Percentiles rank a stretch among this genome's conserved stretches.
phyloP scores from a whole-genome alignment of 2,329 filamentous ascomycete genomes.

The Aspergillus awamori region DNA sequence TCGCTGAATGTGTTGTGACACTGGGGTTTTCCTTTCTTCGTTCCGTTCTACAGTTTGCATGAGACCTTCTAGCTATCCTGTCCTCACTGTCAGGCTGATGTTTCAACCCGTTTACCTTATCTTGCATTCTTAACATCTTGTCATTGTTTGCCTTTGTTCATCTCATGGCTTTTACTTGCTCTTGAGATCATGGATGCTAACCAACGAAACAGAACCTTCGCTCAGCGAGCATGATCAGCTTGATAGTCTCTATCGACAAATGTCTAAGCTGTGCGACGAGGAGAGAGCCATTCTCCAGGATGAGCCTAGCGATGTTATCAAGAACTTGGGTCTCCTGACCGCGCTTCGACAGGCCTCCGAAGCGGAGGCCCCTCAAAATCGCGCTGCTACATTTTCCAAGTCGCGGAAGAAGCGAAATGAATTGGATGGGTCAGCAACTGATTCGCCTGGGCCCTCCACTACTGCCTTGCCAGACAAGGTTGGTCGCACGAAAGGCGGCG shows the following conservation, averaged over 20 bases:
- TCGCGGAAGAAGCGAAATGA: slow-evolving; percentile 52
- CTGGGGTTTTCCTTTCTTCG: neutral
- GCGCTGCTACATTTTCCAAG: slow-evolving; percentile 44
- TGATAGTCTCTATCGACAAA: slow-evolving; percentile 50
- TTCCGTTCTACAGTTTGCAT: neutral
- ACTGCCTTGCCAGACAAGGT: slow-evolving; percentile 44
- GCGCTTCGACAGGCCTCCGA: slow-evolving; percentile 53
- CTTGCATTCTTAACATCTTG: too few relatives aligned
- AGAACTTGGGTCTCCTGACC: slow-evolving; percentile 52
- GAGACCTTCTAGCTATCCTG: neutral
- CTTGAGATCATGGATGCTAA: slow-evolving; percentile 17
- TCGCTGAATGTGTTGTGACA: neutral
- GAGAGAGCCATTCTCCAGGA: slow-evolving; percentile 52
- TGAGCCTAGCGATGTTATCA: slow-evolving; percentile 55
- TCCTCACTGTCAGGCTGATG: neutral
- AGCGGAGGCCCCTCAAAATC: slow-evolving; percentile 46
- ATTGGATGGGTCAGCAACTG: slow-evolving; percentile 46
- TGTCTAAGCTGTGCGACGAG: slow-evolving; percentile 51
- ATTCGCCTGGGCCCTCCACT: slow-evolving; percentile 50
- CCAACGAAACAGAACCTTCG: slow-evolving; percentile 34
- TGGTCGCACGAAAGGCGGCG: slow-evolving; percentile 46
- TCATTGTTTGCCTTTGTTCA: neutral
- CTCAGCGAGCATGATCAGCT: slow-evolving; percentile 48
- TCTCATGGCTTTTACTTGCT: neutral
- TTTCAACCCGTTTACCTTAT: neutral